Evolutionary conservation across 2,329 filamentous ascomycete species (phyloP), one percentile per base, ranked within the genome.

Genomic region (Peltaster fructicola): DNA sequence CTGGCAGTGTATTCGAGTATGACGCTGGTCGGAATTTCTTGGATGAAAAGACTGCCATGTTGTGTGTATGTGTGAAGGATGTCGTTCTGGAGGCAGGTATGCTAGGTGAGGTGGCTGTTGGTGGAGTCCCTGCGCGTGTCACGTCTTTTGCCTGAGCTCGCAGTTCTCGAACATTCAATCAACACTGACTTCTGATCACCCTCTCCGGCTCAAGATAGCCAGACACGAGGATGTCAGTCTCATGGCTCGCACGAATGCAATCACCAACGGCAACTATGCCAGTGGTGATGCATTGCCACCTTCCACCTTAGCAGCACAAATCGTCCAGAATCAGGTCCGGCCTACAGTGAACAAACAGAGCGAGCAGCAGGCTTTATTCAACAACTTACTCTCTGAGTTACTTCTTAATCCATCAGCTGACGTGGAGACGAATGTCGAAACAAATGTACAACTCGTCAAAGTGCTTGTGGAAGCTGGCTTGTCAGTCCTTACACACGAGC

Each of bases 401-500:
- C 44, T 72, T 5, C 31, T 41, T 28, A 51, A 52, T 16, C 50
- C 54, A 22, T 50, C 51, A 9, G 52, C 47, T 8, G 59, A 52
- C 9, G 57, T 62, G 27, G 66, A 73, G 33, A 70, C 77, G 21
- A 72, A 76, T 36, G 53, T 77, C 21, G 65, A 73, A 24, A 73
- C 90, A 45, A 85, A 90, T 38, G 75, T 82, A 40, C 77, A 82
- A 51, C 65, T 93, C 24, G 73, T 92, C 25, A 82, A 78, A 43
- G 76, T 92, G 33, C 77, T 88, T 38, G 63, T 75, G 24, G 73
- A 78, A 43, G 77, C 80, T 30, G 76, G 81, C 12, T 58, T 93
- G 8, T 76, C 82, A 37, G 63, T 62, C 21, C 59, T 78, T 22
- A 62, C 63, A 35, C 61, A 67, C 43, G 68, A 81, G 39, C 68